Conservation (phyloP, 352 stramenopile genomes). For the Phytopythium montanum region DNA sequence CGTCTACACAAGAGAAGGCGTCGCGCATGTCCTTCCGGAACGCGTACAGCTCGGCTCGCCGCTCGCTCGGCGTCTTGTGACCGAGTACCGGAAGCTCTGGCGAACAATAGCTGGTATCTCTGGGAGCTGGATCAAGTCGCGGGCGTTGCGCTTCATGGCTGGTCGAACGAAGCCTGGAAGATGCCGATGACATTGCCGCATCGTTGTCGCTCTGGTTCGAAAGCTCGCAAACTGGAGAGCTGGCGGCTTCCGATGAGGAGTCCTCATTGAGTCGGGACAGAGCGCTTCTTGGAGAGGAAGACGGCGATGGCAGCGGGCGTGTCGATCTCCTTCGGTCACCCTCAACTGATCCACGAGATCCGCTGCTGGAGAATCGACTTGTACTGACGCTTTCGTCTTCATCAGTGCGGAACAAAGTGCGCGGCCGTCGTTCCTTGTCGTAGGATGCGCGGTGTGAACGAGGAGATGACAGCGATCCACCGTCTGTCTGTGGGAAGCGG, state of each 20-base stretch:
- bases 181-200: neutral
- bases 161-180: neutral
- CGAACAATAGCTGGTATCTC: neutral
- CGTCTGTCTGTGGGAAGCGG: neutral
- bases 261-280: neutral
- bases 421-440: neutral
- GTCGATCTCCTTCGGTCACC: neutral
- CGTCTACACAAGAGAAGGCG: conserved; percentile 48
- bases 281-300: neutral
- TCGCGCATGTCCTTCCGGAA: conserved; percentile 66
- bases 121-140: neutral
- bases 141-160: neutral
- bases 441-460: neutral
- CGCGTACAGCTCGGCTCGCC: conserved; percentile 49
- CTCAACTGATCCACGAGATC: neutral
- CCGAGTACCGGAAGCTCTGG: no score
- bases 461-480: neutral
- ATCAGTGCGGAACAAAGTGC: neutral
- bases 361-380: neutral
- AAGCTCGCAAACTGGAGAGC: neutral
- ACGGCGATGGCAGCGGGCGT: neutral
- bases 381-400: neutral
- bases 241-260: neutral
- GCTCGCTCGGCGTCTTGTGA: conserved; percentile 12
- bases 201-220: conserved; percentile 9